Percentiles rank a stretch among this genome's conserved stretches.
These are phyloP conservation scores for Podospora pseudopauciseta DNA, from an alignment of 495 filamentous ascomycete genomes.

Conservation along the genomic window DNA sequence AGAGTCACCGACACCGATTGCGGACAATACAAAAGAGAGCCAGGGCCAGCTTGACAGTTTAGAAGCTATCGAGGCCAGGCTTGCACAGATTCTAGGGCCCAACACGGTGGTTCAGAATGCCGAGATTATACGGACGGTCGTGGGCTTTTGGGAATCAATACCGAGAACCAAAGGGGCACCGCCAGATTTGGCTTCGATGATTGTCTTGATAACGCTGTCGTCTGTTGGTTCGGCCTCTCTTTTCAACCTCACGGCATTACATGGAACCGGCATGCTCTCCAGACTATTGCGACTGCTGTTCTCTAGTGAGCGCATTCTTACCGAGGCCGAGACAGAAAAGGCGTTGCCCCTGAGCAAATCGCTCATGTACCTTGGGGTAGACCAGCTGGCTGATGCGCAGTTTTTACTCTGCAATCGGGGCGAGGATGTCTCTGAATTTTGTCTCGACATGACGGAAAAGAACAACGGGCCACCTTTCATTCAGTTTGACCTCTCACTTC, in stretches of 20 bases:
- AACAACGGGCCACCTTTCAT: conserved; percentile 78
- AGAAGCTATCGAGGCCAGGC: conserved; percentile 36
- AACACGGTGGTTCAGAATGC: conserved; percentile 58
- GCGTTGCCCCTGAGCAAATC: conserved; percentile 57
- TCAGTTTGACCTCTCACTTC: conserved; percentile 85
- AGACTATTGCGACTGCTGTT: conserved; percentile 68
- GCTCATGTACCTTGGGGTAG: conserved; percentile 67
- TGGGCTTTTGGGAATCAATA: conserved; percentile 63
- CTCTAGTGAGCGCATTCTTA: conserved; percentile 41
- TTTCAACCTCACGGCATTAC: conserved; percentile 71
- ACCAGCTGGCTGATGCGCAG: conserved; percentile 71
- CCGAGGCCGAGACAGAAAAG: conserved; percentile 51
- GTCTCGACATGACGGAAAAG: conserved; percentile 65
- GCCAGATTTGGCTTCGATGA: conserved; percentile 52
- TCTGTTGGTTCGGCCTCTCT: conserved; percentile 57
- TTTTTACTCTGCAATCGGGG: conserved; percentile 65
- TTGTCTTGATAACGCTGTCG: conserved; percentile 54
- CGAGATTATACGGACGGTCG: conserved; percentile 60
- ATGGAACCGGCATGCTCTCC: conserved; percentile 71
- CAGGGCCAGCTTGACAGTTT: conserved; percentile 25
- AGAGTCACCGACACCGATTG: conserved; percentile 1
- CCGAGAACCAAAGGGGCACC: conserved; percentile 41
- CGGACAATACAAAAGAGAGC: conserved; percentile 16
- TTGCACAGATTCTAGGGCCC: conserved; percentile 49
- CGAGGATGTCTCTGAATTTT: conserved; percentile 62